Evolutionary conservation across 2,329 filamentous ascomycete species (phyloP).

Genomic region (Didymella pinodella): DNA sequence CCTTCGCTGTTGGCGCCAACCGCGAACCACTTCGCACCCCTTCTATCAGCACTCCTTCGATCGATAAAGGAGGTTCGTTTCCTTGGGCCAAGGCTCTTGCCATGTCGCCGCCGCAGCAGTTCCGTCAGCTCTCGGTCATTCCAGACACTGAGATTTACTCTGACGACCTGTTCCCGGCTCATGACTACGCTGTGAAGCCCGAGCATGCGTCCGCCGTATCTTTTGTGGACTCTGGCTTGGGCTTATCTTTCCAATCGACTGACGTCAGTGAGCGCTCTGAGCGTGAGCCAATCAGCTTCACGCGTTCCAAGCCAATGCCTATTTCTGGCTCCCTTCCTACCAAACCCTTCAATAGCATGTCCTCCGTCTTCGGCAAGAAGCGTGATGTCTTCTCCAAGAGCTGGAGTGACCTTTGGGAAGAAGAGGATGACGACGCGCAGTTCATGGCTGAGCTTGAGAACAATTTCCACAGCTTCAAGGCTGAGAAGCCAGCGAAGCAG

Average conservation of each 20-base stretch:
- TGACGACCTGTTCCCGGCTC: slow-evolving; percentile 86
- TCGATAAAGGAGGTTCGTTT: slow-evolving; percentile 81
- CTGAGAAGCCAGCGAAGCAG: slow-evolving; percentile 48
- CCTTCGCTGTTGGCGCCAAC: slow-evolving; percentile 81
- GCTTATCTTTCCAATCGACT: slow-evolving; percentile 77
- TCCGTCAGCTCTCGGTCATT: slow-evolving; percentile 87
- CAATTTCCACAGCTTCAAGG: slow-evolving; percentile 57
- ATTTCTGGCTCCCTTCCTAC: slow-evolving; percentile 80
- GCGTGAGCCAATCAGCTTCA: slow-evolving; percentile 57
- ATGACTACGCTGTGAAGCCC: slow-evolving; percentile 74
- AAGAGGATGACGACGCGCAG: slow-evolving; percentile 81
- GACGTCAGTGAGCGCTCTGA: slow-evolving; percentile 44
- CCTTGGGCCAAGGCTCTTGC: slow-evolving; percentile 94
- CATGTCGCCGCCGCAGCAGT: slow-evolving; percentile 72
- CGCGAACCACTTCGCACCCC: slow-evolving; percentile 95
- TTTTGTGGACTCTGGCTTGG: slow-evolving; percentile 81
- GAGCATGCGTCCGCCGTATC: slow-evolving; percentile 85
- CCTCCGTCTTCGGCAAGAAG: slow-evolving; percentile 79
- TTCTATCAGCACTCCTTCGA: slow-evolving; percentile 85
- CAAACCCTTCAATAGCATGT: slow-evolving; percentile 73
- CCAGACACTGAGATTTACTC: slow-evolving; percentile 78
- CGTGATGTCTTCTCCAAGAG: slow-evolving; percentile 90
- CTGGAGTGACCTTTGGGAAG: slow-evolving; percentile 98
- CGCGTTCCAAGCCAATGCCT: slow-evolving; percentile 74
- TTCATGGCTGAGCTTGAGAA: slow-evolving; percentile 66